These are phyloP conservation scores for Nigrograna mackinnonii DNA, from an alignment of 2,329 filamentous ascomycete genomes.

Conservation along the genomic window DNA sequence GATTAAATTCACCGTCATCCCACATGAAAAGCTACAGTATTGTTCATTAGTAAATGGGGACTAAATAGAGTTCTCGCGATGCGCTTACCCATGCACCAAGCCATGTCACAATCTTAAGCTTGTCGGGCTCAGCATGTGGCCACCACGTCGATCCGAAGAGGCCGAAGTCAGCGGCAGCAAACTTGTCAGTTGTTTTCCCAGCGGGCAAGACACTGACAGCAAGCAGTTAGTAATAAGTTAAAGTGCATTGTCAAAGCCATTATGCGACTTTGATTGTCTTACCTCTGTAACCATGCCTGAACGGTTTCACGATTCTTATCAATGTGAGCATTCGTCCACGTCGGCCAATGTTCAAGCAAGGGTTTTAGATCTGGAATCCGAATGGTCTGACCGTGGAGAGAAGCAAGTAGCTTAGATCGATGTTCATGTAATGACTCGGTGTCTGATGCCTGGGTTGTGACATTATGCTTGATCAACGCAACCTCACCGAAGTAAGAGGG, in stretches of 20 bases:
- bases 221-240: neutral
- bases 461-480: too few relatives aligned
- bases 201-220: slow-evolving; percentile 4
- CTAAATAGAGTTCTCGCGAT: too few relatives aligned
- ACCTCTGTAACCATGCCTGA: slow-evolving; percentile 7
- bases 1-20: slow-evolving; percentile 9
- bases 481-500: too few relatives aligned
- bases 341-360: slow-evolving; percentile 7
- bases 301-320: slow-evolving; percentile 4
- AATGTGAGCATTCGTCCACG: slow-evolving; percentile 3
- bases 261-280: slow-evolving; percentile 1
- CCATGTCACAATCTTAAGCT: slow-evolving; percentile 11
- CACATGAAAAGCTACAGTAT: slow-evolving; percentile 13
- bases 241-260: too few relatives aligned
- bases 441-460: too few relatives aligned
- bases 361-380: slow-evolving; percentile 7
- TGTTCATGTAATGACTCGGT: too few relatives aligned
- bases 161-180: slow-evolving; percentile 10
- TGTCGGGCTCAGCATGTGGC: slow-evolving; percentile 6
- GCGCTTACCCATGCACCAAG: slow-evolving; percentile 12
- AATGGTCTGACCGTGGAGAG: slow-evolving; percentile 9
- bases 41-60: too few relatives aligned
- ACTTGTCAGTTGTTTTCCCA: neutral
- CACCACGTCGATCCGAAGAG: slow-evolving; percentile 14
- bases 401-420: slow-evolving; percentile 4